Percentiles rank a stretch among this genome's conserved stretches.
These are phyloP conservation scores for Lignosus rhinocerotis DNA, from an alignment of 1,284 basidiomycete genomes.

Conservation along the genomic window DNA sequence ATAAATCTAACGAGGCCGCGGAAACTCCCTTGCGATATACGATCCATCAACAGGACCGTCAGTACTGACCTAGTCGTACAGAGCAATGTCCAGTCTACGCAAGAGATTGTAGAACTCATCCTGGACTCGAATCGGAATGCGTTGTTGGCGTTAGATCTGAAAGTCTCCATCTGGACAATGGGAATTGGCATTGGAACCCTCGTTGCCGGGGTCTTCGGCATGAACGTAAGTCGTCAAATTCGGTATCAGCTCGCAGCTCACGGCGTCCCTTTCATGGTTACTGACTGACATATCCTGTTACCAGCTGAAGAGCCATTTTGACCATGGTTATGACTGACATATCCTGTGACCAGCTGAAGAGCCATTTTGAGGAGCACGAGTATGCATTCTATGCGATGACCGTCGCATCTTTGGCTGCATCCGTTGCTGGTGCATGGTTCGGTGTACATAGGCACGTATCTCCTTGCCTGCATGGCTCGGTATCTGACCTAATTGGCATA, in stretches of 20 bases:
- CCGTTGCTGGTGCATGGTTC: conserved; percentile 55
- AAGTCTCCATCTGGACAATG: conserved; percentile 93
- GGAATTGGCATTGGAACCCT: conserved; percentile 93
- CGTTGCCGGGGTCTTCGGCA: conserved; percentile 90
- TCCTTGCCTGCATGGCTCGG: conserved; percentile 2
- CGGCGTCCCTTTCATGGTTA: too few relatives aligned
- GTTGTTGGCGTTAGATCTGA: conserved; percentile 87
- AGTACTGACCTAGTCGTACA: conserved; percentile 31
- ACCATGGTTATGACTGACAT: conserved; percentile 33
- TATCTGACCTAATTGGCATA: conserved; percentile 19
- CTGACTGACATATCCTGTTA: neutral
- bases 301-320: conserved; percentile 47
- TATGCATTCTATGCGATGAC: conserved; percentile 71
- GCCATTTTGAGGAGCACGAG: conserved; percentile 65
- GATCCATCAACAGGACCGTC: too few relatives aligned
- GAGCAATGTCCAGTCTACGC: conserved; percentile 93
- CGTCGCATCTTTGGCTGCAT: conserved; percentile 51
- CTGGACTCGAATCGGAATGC: conserved; percentile 96
- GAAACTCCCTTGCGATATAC: too few relatives aligned
- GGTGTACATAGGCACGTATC: conserved; percentile 60
- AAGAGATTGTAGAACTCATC: conserved; percentile 97
- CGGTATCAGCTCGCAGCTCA: neutral
- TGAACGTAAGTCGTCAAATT: conserved; percentile 73
- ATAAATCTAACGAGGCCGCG: too few relatives aligned
- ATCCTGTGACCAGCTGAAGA: conserved; percentile 53